These are phyloP conservation scores for Mycena amicta DNA, from an alignment of 768 basidiomycete species.

Conservation along the genomic window DNA sequence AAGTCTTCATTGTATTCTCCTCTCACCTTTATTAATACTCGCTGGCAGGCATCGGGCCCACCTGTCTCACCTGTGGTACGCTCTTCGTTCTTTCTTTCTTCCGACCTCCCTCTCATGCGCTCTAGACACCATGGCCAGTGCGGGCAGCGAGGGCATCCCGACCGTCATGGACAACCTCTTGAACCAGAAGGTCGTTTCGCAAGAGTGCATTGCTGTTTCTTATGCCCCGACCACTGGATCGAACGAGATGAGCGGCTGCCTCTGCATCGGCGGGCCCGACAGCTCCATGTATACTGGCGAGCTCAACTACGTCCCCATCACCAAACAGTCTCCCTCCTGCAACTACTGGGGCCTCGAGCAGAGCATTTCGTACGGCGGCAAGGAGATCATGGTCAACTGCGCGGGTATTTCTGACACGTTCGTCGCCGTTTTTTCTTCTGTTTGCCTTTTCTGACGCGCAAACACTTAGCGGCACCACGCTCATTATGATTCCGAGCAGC, in stretches of 20 bases:
- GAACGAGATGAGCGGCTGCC: constrained; percentile 17
- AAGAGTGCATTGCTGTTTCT: constrained; percentile 35
- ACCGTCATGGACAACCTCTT: constrained; percentile 49
- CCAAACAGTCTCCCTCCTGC: constrained; percentile 30
- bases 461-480: constrained; percentile 36
- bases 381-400: constrained; percentile 31
- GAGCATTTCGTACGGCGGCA: constrained; percentile 37
- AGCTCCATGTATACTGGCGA: constrained; percentile 23
- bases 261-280: constrained; percentile 32
- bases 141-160: constrained; percentile 27
- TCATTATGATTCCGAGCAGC: constrained; percentile 33
- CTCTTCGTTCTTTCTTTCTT: too few relatives aligned
- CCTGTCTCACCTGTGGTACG: constrained; percentile 41
- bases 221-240: constrained; percentile 39
- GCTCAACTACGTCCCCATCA: constrained; percentile 22
- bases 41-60: constrained; percentile 46
- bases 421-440: constrained; percentile 2
- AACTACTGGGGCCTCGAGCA: constrained; percentile 49
- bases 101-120: too few relatives aligned
- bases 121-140: too few relatives aligned
- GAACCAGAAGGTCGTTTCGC: constrained; percentile 32
- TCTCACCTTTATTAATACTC: not conserved
- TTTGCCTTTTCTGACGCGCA: not conserved
- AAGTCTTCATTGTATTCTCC: not conserved
- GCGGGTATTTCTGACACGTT: constrained; percentile 46